phyloP scores from a whole-genome alignment of 768 basidiomycete species.

The Goffeauzyma gilvescens region DNA sequence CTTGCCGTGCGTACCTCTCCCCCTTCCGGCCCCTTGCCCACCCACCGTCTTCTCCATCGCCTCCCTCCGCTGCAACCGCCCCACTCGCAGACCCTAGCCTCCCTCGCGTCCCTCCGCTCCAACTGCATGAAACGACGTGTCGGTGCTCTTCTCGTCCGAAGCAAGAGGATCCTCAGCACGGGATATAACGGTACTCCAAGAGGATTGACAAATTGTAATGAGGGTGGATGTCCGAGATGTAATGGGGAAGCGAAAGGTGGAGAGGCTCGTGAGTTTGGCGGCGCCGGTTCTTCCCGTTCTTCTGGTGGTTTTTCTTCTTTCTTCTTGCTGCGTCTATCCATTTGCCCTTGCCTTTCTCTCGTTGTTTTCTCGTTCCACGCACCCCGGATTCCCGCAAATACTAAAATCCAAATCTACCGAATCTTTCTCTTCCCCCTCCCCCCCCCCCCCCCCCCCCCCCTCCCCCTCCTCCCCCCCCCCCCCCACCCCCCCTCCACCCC shows the following conservation, averaged over 20 bases:
- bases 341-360: background rate
- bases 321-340: background rate
- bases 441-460: too few species aligned
- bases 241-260: constrained; percentile 37
- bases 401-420: too few species aligned
- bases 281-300: background rate
- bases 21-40: too few species aligned
- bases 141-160: constrained; percentile 76
- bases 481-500: background rate
- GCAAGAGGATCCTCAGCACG: constrained; percentile 35
- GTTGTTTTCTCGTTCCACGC: too few species aligned
- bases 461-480: too few species aligned
- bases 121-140: constrained; percentile 97
- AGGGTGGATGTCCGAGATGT: constrained; percentile 76
- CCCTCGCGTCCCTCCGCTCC: constrained; percentile 59
- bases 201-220: constrained; percentile 69
- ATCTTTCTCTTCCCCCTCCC: too few species aligned
- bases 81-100: constrained; percentile 79
- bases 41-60: too few species aligned
- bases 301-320: background rate
- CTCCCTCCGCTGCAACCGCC: background rate
- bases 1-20: background rate
- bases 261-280: constrained; percentile 33
- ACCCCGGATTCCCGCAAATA: too few species aligned
- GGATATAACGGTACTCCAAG: constrained; percentile 88